Evolutionary conservation across 2,329 filamentous ascomycete genomes (phyloP).

Genomic region (Penicillium frequentans): DNA sequence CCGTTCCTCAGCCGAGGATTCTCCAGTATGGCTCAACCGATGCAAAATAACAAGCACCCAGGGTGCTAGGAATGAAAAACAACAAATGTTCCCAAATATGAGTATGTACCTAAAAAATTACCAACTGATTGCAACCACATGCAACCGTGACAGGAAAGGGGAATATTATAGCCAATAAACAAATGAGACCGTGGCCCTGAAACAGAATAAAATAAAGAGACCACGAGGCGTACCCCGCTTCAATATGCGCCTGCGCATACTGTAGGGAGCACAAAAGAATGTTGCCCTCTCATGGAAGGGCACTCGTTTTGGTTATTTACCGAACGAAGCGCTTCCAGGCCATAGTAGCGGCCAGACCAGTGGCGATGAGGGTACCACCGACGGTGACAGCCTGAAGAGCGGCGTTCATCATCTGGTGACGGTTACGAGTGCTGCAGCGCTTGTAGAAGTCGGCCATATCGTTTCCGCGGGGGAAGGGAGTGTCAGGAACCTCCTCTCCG

Average conservation of each 20-base stretch:
- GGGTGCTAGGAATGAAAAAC: constrained; percentile 2
- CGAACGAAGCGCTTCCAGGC: constrained; percentile 42
- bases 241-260: constrained; percentile 4
- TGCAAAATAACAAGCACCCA: not conserved
- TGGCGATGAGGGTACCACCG: constrained; percentile 50
- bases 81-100: not conserved
- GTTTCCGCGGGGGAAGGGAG: constrained; percentile 53
- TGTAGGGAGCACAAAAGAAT: constrained; percentile 18
- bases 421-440: constrained; percentile 54
- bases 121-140: not conserved
- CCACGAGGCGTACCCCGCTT: not conserved
- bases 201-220: not conserved
- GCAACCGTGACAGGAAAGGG: constrained; percentile 5
- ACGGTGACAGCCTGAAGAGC: constrained; percentile 53
- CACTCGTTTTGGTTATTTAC: constrained; percentile 12
- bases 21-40: not conserved
- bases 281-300: not conserved
- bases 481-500: constrained; percentile 51
- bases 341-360: constrained; percentile 42
- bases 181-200: constrained; percentile 6
- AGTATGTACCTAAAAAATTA: constrained; percentile 11
- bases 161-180: constrained; percentile 14
- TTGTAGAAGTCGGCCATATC: constrained; percentile 57
- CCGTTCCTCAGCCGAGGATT: constrained; percentile 1
- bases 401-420: constrained; percentile 58